These are phyloP conservation scores for Prunella vulgaris DNA, from an alignment of 257 asterid species.

Conservation along the genomic window DNA sequence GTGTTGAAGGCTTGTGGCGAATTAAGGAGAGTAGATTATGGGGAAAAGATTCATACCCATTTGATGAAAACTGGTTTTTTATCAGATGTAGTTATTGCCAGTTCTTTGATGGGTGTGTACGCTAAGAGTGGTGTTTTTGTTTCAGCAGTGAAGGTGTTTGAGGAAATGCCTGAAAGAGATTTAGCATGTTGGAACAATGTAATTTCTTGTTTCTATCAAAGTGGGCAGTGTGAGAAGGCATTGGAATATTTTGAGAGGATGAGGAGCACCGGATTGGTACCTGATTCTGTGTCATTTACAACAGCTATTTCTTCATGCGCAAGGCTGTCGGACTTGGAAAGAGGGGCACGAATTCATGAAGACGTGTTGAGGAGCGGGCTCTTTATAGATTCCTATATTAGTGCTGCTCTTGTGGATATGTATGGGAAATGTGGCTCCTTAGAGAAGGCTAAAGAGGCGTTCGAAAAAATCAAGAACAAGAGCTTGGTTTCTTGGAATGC, in stretches of 20 bases:
- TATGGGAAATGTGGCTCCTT: constrained; percentile 71
- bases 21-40: constrained; percentile 37
- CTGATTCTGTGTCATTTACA: constrained; percentile 66
- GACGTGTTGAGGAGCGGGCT: constrained; percentile 41
- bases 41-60: constrained; percentile 50
- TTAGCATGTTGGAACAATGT: constrained; percentile 73
- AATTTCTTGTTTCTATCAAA: constrained; percentile 62
- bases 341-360: constrained; percentile 54
- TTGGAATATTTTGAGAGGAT: constrained; percentile 57
- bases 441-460: constrained; percentile 55
- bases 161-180: constrained; percentile 71
- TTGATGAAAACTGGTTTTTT: constrained; percentile 50
- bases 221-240: constrained; percentile 66
- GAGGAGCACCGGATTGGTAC: constrained; percentile 45
- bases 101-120: constrained; percentile 53
- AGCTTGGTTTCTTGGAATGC: constrained; percentile 78
- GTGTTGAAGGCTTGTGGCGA: constrained; percentile 74
- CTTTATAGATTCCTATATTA: constrained; percentile 47
- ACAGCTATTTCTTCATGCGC: constrained; percentile 67
- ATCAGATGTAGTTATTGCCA: constrained; percentile 58
- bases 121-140: constrained; percentile 50
- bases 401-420: constrained; percentile 76
- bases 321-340: constrained; percentile 50
- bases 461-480: constrained; percentile 44
- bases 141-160: constrained; percentile 54